Evolutionary conservation across 2,329 filamentous ascomycete genomes (phyloP).

Genomic region (Lecanicillium sp.): DNA sequence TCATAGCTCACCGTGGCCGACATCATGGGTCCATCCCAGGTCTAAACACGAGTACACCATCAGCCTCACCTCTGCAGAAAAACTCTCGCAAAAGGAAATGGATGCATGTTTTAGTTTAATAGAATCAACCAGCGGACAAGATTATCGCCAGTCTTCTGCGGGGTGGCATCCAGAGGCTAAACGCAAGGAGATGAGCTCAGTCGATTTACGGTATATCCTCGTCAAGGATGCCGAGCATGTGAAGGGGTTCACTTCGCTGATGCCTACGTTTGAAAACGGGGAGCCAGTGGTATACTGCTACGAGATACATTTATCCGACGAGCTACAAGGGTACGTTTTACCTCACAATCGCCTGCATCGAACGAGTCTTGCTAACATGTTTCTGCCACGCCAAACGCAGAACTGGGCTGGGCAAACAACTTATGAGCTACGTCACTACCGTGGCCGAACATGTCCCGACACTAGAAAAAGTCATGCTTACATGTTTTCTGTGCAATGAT

Average conservation of each 20-base stretch:
- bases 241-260: conserved; percentile 54
- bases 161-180: conserved; percentile 59
- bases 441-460: conserved; percentile 45
- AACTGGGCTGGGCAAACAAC: conserved; percentile 51
- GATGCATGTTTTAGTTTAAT: conserved; percentile 48
- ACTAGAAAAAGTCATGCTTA: conserved; percentile 63
- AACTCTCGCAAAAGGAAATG: conserved; percentile 36
- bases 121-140: conserved; percentile 51
- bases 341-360: neutral
- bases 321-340: conserved; percentile 40
- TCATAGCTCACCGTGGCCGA: conserved; percentile 8
- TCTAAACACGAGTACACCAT: conserved; percentile 33
- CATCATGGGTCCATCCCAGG: conserved; percentile 42
- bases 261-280: conserved; percentile 62
- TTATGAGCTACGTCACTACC: conserved; percentile 48
- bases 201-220: conserved; percentile 60
- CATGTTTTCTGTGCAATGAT: conserved; percentile 57
- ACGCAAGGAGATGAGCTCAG: conserved; percentile 57
- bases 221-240: conserved; percentile 22
- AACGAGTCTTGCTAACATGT: neutral
- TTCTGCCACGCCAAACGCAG: too few species aligned
- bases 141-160: conserved; percentile 53
- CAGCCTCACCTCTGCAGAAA: conserved; percentile 28
- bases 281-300: conserved; percentile 68
- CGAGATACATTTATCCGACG: conserved; percentile 59